phyloP scores from a whole-genome alignment of 495 filamentous ascomycete genomes.

The Cryomyces minteri region DNA sequence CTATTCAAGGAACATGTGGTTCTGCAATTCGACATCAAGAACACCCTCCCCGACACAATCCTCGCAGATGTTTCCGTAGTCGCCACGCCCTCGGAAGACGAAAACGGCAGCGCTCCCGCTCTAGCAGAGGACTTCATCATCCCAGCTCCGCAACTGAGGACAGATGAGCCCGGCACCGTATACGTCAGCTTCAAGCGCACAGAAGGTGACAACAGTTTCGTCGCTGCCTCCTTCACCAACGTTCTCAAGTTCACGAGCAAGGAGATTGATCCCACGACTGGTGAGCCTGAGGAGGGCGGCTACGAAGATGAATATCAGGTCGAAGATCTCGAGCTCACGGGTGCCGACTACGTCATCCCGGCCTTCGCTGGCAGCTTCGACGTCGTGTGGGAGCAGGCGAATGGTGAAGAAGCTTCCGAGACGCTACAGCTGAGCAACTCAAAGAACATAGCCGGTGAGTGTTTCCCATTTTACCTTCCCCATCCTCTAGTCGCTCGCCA shows the following conservation, averaged over 20 bases:
- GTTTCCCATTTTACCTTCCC: neutral
- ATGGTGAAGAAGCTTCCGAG: slow-evolving; percentile 68
- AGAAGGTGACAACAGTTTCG: slow-evolving; percentile 48
- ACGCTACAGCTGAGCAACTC: slow-evolving; percentile 76
- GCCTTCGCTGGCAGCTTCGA: slow-evolving; percentile 89
- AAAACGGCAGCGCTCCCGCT: slow-evolving; percentile 43
- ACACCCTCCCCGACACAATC: slow-evolving; percentile 80
- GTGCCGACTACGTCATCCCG: slow-evolving; percentile 86
- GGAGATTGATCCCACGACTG: slow-evolving; percentile 90
- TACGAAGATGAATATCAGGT: slow-evolving; percentile 98
- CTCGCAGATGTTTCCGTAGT: slow-evolving; percentile 82
- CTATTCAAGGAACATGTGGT: slow-evolving; percentile 95
- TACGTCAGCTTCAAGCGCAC: slow-evolving; percentile 88
- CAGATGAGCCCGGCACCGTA: slow-evolving; percentile 73
- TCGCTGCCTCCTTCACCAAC: slow-evolving; percentile 72
- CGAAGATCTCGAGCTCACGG: slow-evolving; percentile 77
- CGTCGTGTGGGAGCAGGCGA: slow-evolving; percentile 91
- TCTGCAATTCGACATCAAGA: slow-evolving; percentile 94
- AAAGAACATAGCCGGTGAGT: slow-evolving; percentile 84
- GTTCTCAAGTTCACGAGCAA: slow-evolving; percentile 92
- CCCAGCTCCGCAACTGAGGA: slow-evolving; percentile 59
- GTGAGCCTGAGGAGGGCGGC: slow-evolving; percentile 76
- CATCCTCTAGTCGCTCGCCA: slow-evolving; percentile 12
- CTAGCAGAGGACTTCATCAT: slow-evolving; percentile 86
- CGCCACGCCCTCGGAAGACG: slow-evolving; percentile 67